Evolutionary conservation across 2,329 filamentous ascomycete genomes (phyloP), one percentile per base, ranked within the genome.

Genomic region (Neonectria coccinea): DNA sequence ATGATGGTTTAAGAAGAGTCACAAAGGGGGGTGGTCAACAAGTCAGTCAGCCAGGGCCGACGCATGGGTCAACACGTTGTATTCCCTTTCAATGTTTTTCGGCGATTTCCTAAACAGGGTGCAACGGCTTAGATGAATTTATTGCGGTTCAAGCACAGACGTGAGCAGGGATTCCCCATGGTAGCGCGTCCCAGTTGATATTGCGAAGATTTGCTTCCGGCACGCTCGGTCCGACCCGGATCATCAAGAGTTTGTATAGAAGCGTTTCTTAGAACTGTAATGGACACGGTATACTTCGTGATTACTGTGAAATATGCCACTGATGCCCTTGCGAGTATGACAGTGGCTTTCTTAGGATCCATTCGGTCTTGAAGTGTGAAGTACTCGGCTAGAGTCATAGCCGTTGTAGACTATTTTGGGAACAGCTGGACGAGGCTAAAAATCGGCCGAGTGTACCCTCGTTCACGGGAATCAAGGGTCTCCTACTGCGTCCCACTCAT

Each of bases 71-170:
- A 4, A n/a, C 7, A n/a, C 5, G 5, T n/a, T 14, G 36, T 7
- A 39, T 5, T 18, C 39, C 39, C n/a, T 18, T n/a, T n/a, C 16
- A 4, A 7, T 42, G 36, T 22, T 18, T 51, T 18, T 56, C 54
- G 56, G 56, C 31, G 48, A 52, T 57, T 62, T 62, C 53, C 53
- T 36, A 2, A 50, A 47, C 8, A 7, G 56, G 18, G 5, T 8
- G 20, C 44, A 18, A 50, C 27, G 44, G 42, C 44, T 33, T 44
- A 29, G 44, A 55, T 51, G 53, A 18, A 27, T 25, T 42, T 27
- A 48, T n/a, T 48, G 27, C 25, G 25, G 45, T 7, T 25, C 45
- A 48, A 14, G 22, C 45, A 16, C 22, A 12, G 25, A 27, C n/a
- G 4, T 31, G 3, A n/a, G 18, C 47, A 50, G 47, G 47, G 47